Conservation (phyloP, 2,329 filamentous ascomycete species). For the Penicillium sp. region DNA sequence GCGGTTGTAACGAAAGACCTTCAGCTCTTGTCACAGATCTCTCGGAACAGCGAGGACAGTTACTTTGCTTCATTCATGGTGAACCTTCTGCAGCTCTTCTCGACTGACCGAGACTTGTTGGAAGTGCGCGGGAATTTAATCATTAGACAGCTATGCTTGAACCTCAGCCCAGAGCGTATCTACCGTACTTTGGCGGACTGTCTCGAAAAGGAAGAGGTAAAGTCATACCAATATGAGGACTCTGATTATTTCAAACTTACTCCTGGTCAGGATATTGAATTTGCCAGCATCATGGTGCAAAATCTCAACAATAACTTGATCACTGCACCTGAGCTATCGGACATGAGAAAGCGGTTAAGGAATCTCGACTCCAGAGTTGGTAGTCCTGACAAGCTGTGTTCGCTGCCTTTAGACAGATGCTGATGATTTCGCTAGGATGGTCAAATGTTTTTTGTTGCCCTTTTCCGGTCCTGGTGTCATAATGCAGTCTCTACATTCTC, state of each 20-base stretch:
- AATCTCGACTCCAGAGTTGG: constrained; percentile 80
- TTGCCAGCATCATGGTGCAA: constrained; percentile 99
- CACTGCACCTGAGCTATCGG: constrained; percentile 88
- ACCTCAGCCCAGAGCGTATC: constrained; percentile 88
- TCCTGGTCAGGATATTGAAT: constrained; percentile 72
- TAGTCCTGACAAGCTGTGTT: neutral
- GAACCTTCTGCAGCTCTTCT: constrained; percentile 89
- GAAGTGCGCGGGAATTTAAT: constrained; percentile 95
- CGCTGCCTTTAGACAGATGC: neutral
- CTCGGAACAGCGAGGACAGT: constrained; percentile 90
- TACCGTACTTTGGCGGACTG: constrained; percentile 95
- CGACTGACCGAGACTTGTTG: constrained; percentile 83
- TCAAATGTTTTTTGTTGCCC: constrained; percentile 87
- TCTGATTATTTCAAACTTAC: constrained; percentile 9
- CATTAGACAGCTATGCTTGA: constrained; percentile 90
- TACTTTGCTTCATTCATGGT: constrained; percentile 99
- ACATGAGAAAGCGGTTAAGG: constrained; percentile 81
- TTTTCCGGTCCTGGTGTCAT: constrained; percentile 97
- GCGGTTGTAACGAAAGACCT: constrained; percentile 93
- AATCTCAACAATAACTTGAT: constrained; percentile 99
- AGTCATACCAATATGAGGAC: constrained; percentile 6
- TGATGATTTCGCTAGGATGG: constrained; percentile 63
- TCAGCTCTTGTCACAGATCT: constrained; percentile 91
- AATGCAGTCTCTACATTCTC: constrained; percentile 98
- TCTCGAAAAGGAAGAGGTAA: constrained; percentile 83